phyloP scores from a whole-genome alignment of 768 basidiomycete genomes.

The Polyporus arcularius region DNA sequence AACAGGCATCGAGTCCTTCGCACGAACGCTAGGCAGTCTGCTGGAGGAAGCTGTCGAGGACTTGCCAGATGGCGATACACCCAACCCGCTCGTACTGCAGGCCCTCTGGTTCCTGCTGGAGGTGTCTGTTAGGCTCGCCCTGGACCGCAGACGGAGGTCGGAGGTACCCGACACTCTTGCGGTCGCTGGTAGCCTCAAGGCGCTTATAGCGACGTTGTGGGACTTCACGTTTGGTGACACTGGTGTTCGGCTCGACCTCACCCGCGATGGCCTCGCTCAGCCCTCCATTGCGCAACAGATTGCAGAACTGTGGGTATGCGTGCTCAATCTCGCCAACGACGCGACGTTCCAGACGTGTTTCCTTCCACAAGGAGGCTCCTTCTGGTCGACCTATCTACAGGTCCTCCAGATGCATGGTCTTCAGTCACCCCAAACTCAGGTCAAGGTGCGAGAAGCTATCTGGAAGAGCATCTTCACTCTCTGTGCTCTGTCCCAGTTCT shows the following conservation, averaged over 20 bases:
- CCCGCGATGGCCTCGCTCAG: slow-evolving; percentile 34
- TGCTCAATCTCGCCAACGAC: slow-evolving; percentile 53
- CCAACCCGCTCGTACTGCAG: slow-evolving; percentile 43
- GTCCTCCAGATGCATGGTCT: slow-evolving; percentile 13
- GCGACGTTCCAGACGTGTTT: slow-evolving; percentile 1
- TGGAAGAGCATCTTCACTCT: slow-evolving; percentile 74
- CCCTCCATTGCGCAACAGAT: slow-evolving; percentile 34
- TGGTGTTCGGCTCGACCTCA: slow-evolving; percentile 40
- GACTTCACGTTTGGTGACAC: slow-evolving; percentile 51
- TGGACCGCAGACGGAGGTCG: slow-evolving; percentile 23
- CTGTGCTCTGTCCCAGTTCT: slow-evolving; percentile 80
- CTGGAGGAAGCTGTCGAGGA: slow-evolving; percentile 36
- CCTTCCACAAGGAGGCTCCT: slow-evolving; percentile 30
- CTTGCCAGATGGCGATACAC: slow-evolving; percentile 27
- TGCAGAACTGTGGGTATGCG: slow-evolving; percentile 73
- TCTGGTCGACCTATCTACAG: slow-evolving; percentile 42
- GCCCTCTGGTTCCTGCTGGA: slow-evolving; percentile 70
- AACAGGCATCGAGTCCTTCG: slow-evolving; percentile 36
- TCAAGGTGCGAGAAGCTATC: slow-evolving; percentile 61
- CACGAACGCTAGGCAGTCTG: slow-evolving; percentile 36
- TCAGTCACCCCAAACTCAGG: slow-evolving; percentile 30
- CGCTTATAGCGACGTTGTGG: slow-evolving; percentile 45
- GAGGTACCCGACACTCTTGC: slow-evolving; percentile 14
- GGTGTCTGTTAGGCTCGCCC: slow-evolving; percentile 45
- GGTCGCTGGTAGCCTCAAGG: slow-evolving; percentile 33